Percentiles rank a stretch among this genome's conserved stretches.
Evolutionary conservation across 495 filamentous ascomycete species (phyloP).

Genomic region (Pseudoneurospora amorphoporcata): DNA sequence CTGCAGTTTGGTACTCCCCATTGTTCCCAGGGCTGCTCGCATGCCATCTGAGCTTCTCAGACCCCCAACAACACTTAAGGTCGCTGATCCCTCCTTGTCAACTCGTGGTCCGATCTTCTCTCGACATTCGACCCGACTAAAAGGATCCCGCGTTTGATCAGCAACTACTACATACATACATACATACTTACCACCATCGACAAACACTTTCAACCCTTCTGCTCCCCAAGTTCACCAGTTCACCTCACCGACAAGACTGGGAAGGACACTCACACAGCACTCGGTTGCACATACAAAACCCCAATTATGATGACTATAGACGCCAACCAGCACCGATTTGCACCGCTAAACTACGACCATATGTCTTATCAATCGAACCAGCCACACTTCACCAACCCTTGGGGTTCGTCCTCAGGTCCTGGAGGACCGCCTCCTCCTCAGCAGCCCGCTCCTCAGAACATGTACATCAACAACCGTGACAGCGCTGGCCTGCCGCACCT

Average conservation of each 20-base stretch:
- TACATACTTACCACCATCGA: constrained; percentile 16
- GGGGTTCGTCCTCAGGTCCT: constrained; percentile 44
- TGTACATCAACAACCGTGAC: constrained; percentile 38
- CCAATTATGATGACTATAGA: constrained; percentile 83
- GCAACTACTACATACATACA: constrained; percentile 23
- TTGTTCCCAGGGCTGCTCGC: constrained; percentile 21
- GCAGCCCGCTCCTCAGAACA: constrained; percentile 40
- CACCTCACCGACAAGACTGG: constrained; percentile 9
- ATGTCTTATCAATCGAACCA: constrained; percentile 48
- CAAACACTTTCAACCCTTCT: constrained; percentile 9
- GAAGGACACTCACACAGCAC: constrained; percentile 1
- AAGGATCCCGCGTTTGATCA: constrained; percentile 46
- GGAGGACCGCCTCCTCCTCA: constrained; percentile 7
- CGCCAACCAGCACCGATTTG: constrained; percentile 71
- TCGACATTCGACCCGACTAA: constrained; percentile 17
- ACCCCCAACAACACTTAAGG: constrained; percentile 56
- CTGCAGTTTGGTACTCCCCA: constrained; percentile 11
- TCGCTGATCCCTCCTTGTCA: constrained; percentile 61
- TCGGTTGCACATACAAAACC: constrained; percentile 7
- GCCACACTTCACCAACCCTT: constrained; percentile 91
- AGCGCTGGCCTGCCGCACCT: constrained; percentile 21
- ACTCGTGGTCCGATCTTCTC: constrained; percentile 32
- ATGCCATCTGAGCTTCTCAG: constrained; percentile 26
- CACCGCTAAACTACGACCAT: constrained; percentile 71
- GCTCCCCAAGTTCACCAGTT: not conserved